Conservation (phyloP, 495 filamentous ascomycete species). For the Apiosordaria backusii region DNA sequence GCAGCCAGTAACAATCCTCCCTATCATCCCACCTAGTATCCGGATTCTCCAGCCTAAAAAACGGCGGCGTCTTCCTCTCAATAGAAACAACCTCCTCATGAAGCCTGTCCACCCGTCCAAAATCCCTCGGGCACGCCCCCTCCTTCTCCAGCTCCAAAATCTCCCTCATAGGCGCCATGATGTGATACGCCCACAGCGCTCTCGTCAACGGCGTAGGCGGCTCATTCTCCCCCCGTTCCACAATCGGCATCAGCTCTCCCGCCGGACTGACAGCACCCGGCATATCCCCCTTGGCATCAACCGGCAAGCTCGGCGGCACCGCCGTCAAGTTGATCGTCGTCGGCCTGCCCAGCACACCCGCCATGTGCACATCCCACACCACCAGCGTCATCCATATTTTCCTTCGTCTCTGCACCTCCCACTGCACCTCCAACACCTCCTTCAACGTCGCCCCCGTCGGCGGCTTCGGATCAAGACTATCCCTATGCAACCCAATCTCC, state of each 20-base stretch:
- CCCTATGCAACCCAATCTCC: conserved; percentile 58
- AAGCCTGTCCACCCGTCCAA: conserved; percentile 50
- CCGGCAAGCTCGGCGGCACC: conserved; percentile 38
- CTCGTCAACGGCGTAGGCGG: conserved; percentile 45
- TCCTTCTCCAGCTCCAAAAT: conserved; percentile 49
- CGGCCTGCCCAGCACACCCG: conserved; percentile 56
- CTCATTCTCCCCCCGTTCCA: conserved; percentile 34
- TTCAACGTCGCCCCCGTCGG: conserved; percentile 29
- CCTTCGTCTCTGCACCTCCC: conserved; percentile 51
- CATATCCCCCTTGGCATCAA: conserved; percentile 26
- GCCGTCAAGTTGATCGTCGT: conserved; percentile 49
- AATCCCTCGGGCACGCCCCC: conserved; percentile 50
- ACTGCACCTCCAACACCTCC: conserved; percentile 48
- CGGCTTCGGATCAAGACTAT: conserved; percentile 41
- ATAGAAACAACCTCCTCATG: conserved; percentile 49
- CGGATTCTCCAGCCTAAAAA: conserved; percentile 50
- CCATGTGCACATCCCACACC: conserved; percentile 59
- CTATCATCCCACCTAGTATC: conserved; percentile 52
- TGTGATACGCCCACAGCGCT: conserved; percentile 35
- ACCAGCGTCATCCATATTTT: conserved; percentile 56
- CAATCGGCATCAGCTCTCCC: conserved; percentile 33
- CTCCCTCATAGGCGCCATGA: conserved; percentile 34
- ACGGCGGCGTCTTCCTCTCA: conserved; percentile 47
- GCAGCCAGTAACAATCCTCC: conserved; percentile 52
- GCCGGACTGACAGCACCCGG: conserved; percentile 20